phyloP scores from a whole-genome alignment of 108 stramenopile genomes.

The Nannochloropsis gaditana region DNA sequence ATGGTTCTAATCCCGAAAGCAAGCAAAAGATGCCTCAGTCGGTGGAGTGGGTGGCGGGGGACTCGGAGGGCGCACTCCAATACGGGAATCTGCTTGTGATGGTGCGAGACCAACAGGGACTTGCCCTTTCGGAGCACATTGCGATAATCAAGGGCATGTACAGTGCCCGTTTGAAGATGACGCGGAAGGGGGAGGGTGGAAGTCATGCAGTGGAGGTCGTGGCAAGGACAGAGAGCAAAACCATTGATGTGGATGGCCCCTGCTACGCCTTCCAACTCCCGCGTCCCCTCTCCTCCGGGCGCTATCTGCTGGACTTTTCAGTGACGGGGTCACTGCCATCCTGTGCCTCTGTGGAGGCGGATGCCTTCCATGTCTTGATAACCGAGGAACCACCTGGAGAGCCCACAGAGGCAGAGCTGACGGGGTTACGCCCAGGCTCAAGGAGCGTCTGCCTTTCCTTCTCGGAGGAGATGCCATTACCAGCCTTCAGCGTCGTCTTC shows the following conservation, averaged over 20 bases:
- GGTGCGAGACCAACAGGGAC: neutral
- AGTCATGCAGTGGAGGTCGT: neutral
- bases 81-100: neutral
- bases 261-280: slow-evolving; percentile 7
- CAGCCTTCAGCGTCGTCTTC: neutral
- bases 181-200: neutral
- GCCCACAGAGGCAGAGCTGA: neutral
- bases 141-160: neutral
- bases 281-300: neutral
- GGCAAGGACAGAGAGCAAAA: neutral
- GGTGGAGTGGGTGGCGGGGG: neutral
- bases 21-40: neutral
- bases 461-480: neutral
- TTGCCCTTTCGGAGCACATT: neutral
- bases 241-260: slow-evolving; percentile 11
- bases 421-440: neutral
- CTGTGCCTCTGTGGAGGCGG: neutral
- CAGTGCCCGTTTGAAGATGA: slow-evolving; percentile 1
- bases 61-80: neutral
- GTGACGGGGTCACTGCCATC: neutral
- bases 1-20: neutral
- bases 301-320: neutral
- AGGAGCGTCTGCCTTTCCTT: neutral
- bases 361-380: neutral
- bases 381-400: neutral